Conservation (phyloP, 768 basidiomycete species). For the Russula olivacea region DNA sequence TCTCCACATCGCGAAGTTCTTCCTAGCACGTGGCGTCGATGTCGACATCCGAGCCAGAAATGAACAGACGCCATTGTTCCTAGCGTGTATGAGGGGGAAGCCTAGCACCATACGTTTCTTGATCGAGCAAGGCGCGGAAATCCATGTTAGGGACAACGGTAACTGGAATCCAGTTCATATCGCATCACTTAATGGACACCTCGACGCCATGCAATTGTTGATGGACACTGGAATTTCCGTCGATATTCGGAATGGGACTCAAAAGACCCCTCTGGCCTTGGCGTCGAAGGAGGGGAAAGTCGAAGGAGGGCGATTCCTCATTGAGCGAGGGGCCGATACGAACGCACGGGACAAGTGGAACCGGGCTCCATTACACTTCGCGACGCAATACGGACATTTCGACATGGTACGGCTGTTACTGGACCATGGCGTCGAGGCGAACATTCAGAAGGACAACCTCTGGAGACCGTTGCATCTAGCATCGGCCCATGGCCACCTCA, state of each 20-base stretch:
- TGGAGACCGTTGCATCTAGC: background rate
- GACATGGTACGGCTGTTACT: background rate
- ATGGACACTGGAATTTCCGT: background rate
- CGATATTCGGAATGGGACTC: background rate
- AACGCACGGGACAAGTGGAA: background rate
- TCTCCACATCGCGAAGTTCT: background rate
- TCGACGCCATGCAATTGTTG: background rate
- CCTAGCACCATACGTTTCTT: background rate
- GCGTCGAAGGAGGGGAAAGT: background rate
- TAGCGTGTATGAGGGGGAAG: background rate
- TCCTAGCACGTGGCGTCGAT: background rate
- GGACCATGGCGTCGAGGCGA: background rate
- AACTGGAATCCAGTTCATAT: background rate
- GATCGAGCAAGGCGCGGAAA: background rate
- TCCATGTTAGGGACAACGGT: background rate
- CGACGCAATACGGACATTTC: background rate
- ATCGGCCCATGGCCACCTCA: background rate
- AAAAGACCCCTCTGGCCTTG: background rate
- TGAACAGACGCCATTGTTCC: background rate
- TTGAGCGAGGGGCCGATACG: background rate
- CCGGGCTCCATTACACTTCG: background rate
- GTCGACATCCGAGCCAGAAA: background rate
- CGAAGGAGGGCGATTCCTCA: background rate
- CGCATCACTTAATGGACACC: background rate
- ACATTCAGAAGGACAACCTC: background rate